Evolutionary conservation across 2,329 filamentous ascomycete species (phyloP).

Genomic region (Monosporascus sp.): DNA sequence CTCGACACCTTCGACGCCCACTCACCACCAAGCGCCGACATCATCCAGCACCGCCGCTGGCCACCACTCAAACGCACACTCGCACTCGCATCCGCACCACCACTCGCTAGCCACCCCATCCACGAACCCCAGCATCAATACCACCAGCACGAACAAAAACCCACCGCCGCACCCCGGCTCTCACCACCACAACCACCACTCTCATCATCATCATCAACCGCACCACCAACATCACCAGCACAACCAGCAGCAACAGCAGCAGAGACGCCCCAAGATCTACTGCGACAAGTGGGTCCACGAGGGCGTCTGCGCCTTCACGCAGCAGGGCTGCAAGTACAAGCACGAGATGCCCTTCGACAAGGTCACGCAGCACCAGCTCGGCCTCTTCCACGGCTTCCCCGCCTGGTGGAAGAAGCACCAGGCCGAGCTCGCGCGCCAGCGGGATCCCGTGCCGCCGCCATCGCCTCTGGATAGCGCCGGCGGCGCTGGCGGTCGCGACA

Average conservation of each 20-base stretch:
- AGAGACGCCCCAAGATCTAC: slow-evolving; percentile 56
- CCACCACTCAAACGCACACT: neutral
- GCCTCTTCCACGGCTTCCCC: slow-evolving; percentile 62
- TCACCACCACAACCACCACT: neutral
- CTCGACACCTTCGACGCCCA: slow-evolving; percentile 21
- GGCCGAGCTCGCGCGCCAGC: slow-evolving; percentile 34
- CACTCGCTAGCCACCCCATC: too few species aligned
- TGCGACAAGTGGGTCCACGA: slow-evolving; percentile 89
- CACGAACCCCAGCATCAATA: neutral
- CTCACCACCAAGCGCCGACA: neutral
- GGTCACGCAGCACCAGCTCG: slow-evolving; percentile 61
- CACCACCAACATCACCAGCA: neutral
- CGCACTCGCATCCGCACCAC: neutral
- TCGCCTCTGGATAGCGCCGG: slow-evolving; percentile 1
- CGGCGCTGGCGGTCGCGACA: slow-evolving; percentile 1
- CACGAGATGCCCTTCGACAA: slow-evolving; percentile 79
- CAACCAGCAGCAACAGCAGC: slow-evolving; percentile 7
- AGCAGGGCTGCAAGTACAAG: slow-evolving; percentile 83
- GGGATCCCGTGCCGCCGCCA: slow-evolving; percentile 13
- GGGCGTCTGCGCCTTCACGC: slow-evolving; percentile 77
- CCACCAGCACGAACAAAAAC: neutral
- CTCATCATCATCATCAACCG: neutral
- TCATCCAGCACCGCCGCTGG: neutral
- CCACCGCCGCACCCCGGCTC: too few species aligned
- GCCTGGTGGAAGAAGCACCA: slow-evolving; percentile 54